A percentile compares a stretch with the other conserved stretches of the same genome.
Conservation (phyloP, 2,329 filamentous ascomycete species). For the Eutypa lata region DNA sequence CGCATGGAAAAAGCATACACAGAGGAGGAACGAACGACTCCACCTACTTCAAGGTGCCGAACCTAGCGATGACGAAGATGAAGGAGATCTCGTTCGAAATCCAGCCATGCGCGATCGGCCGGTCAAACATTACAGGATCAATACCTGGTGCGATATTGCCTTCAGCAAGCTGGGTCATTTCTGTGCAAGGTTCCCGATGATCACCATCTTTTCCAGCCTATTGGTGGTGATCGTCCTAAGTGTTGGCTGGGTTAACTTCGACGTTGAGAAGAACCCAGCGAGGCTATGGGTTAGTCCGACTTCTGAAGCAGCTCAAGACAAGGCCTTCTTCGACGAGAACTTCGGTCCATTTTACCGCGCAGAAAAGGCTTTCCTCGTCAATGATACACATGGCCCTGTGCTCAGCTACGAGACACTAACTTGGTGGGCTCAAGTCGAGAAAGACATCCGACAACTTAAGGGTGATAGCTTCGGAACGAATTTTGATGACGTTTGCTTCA, state of each 20-base stretch:
- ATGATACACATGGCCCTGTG: slow-evolving; percentile 77
- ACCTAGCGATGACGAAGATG: slow-evolving; percentile 89
- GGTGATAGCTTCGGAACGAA: slow-evolving; percentile 65
- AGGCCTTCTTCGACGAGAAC: slow-evolving; percentile 85
- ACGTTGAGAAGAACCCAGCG: slow-evolving; percentile 87
- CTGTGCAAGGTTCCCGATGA: slow-evolving; percentile 78
- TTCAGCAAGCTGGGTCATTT: slow-evolving; percentile 79
- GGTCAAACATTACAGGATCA: slow-evolving; percentile 76
- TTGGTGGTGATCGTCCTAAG: slow-evolving; percentile 75
- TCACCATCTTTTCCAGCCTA: slow-evolving; percentile 78
- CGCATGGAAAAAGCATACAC: slow-evolving; percentile 69
- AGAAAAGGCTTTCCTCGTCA: slow-evolving; percentile 90
- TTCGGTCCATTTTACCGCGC: slow-evolving; percentile 96
- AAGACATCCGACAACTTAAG: slow-evolving; percentile 68
- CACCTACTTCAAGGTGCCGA: slow-evolving; percentile 80
- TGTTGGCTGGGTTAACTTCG: slow-evolving; percentile 82
- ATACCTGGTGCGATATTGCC: slow-evolving; percentile 73
- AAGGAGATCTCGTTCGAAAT: slow-evolving; percentile 77
- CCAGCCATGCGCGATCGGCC: slow-evolving; percentile 76
- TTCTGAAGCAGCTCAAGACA: slow-evolving; percentile 86
- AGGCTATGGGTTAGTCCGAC: slow-evolving; percentile 95
- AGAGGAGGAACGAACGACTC: slow-evolving; percentile 76
- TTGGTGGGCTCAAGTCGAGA: slow-evolving; percentile 94
- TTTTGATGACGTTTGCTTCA: slow-evolving; percentile 87
- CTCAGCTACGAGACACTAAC: slow-evolving; percentile 81